These are phyloP conservation scores for Ophiobolus disseminans DNA, from an alignment of 2,329 filamentous ascomycete species.

Conservation along the genomic window DNA sequence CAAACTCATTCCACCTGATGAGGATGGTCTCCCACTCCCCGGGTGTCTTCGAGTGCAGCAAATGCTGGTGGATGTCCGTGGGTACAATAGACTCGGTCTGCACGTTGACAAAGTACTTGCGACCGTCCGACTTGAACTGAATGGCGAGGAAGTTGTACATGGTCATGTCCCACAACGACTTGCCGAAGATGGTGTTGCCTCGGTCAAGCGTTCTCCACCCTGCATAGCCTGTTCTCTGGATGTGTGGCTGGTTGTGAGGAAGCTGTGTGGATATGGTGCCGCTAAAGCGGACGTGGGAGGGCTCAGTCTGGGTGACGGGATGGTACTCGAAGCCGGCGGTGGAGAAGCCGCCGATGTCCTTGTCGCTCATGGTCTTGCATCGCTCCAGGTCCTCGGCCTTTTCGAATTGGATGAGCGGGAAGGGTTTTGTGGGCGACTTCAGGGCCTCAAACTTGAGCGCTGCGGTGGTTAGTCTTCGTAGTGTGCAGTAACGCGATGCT, in stretches of 20 bases:
- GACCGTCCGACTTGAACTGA: conserved; percentile 86
- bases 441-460: conserved; percentile 74
- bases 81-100: conserved; percentile 94
- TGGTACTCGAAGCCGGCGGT: conserved; percentile 73
- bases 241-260: conserved; percentile 73
- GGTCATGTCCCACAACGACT: conserved; percentile 86
- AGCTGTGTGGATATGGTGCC: conserved; percentile 87
- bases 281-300: conserved; percentile 80
- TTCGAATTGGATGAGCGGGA: conserved; percentile 70
- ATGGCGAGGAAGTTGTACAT: conserved; percentile 87
- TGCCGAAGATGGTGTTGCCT: conserved; percentile 81
- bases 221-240: conserved; percentile 84
- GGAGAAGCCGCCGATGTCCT: conserved; percentile 86
- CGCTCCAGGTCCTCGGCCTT: conserved; percentile 50
- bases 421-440: conserved; percentile 68
- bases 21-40: conserved; percentile 96
- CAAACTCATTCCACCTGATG: conserved; percentile 90
- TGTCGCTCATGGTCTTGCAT: conserved; percentile 83
- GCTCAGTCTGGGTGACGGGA: conserved; percentile 53
- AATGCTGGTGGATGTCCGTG: conserved; percentile 95
- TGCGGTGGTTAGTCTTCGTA: conserved; percentile 49
- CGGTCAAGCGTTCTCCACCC: conserved; percentile 86
- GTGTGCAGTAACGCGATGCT: conserved; percentile 33
- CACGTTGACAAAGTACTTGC: conserved; percentile 92
- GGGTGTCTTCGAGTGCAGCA: conserved; percentile 77